phyloP scores from a whole-genome alignment of 2,329 filamentous ascomycete genomes.

The Lasiodiplodia theobromae region DNA sequence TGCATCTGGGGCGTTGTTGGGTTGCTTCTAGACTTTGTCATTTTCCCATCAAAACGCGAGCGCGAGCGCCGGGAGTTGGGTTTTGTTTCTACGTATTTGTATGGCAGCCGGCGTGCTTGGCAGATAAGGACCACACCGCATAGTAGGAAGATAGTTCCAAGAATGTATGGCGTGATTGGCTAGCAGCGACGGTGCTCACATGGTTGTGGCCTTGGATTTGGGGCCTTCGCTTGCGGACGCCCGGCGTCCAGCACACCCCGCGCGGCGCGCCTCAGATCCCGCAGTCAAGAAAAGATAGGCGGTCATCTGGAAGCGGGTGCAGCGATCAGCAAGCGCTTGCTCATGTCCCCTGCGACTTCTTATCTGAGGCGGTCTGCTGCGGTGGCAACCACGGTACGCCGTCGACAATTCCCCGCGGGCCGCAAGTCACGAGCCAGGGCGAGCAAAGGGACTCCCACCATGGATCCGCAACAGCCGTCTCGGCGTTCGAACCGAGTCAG shows the following conservation, averaged over 20 bases:
- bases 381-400: conserved; percentile 8
- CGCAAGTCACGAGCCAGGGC: neutral
- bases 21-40: conserved; percentile 8
- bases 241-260: conserved; percentile 13
- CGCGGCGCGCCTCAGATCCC: conserved; percentile 14
- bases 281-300: conserved; percentile 11
- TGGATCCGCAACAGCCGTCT: conserved; percentile 25
- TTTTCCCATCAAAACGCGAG: conserved; percentile 8
- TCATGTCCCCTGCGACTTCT: neutral
- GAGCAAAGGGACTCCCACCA: neutral
- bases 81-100: neutral
- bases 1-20: conserved; percentile 12
- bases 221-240: conserved; percentile 16
- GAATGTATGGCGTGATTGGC: conserved; percentile 24
- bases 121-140: conserved; percentile 14
- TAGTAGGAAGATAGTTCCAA: conserved; percentile 20
- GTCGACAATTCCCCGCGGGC: neutral
- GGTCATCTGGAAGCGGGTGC: conserved; percentile 18
- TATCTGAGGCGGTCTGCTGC: conserved; percentile 21
- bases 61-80: conserved; percentile 9
- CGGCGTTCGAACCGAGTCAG: conserved; percentile 17
- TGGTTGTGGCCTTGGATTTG: conserved; percentile 11
- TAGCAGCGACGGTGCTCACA: neutral
- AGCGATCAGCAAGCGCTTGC: conserved; percentile 7
- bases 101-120: conserved; percentile 7